Evolutionary conservation across 129 eudicot genomes (phyloP), one percentile per base, ranked within the genome.

Genomic region (Rutidosis leptorrhynchoides): DNA sequence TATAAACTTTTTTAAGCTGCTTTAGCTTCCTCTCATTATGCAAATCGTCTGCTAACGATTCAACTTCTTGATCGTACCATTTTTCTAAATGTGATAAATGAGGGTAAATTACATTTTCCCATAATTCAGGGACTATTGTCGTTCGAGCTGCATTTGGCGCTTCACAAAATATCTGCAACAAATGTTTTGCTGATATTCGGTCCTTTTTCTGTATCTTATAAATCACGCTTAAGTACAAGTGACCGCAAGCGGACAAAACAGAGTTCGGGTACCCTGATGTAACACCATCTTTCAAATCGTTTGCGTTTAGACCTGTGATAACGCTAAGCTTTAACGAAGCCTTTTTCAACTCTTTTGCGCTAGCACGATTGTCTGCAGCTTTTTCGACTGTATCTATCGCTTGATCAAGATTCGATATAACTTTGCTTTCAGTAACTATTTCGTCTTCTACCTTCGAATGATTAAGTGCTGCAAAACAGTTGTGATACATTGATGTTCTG

Each of bases 301-400:
- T 71, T 42, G 85, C 75, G 65, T 79, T 85, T 30, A 89, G 29
- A 26, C 96, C 96, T 7, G 96, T 81, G 62, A 89, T 83, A 33
- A 89, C 87, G 70, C 96, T 89, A 45, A 89, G 90, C 79, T 83
- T 85, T 68, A 89, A 69, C 7, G 94, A 81, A 62, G 96, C 96
- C 77, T 76, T 89, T 59, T 83, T 89, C 69, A 89, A 51, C 74
- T 81, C 94, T 54, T 76, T 89, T 5, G 78, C 79, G 66, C 57
- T 77, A 22, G 81, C 83, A 21, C 60, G 69, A 25, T 81, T 82
- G 78, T 85, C 88, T 6, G 83, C 90, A 62, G 94, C 90, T 42
- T 79, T 85, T 85, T 89, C 96, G 43, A 83, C 90, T 20, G 76
- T 75, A 73, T 83, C 96, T 57, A 85, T 89, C 6, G 94, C 96